Base-by-base conservation (phyloP, 73 alveolate genomes). In the Symbiodinium pilosum region DNA sequence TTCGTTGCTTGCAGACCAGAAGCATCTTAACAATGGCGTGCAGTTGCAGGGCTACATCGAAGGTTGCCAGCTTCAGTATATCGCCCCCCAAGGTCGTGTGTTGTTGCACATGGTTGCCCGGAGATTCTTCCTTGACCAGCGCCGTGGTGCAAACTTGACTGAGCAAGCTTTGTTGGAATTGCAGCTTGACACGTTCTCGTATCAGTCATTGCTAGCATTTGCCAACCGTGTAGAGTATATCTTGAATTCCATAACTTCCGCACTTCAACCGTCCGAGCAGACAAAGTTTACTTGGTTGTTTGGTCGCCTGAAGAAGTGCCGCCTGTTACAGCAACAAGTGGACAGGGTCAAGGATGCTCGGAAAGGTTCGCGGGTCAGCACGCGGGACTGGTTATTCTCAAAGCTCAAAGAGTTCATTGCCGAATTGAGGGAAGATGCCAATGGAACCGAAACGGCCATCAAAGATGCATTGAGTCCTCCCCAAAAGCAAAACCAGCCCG, bases 251-350 rank as follows among this genome's bases (percentile, higher is more conserved):
- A 88, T 64, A 28, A 68, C 95, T 28, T 36, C 71, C 4, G 86
- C 39, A 5, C 36, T 59, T 16, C 86, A 56, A 26, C 95, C 95
- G 32, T 40, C 73, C 1, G 86, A 88, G 86, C 24, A 16, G 69
- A 88, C 95, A 3, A 3, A 24, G 2, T 88, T 36, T 39, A 88
- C 95, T 40, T 88, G 86, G 95, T 41, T 88, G 86, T 56, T 51
- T 40, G 36, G 71, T 1, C 40, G 86, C 24, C 3, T 56, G 71
- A 52, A 87, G 84, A 9, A 32, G 18, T 39, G 41, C 24, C 6
- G 84, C 12, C 26, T 24, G 40, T 54, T 87, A 83, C 85, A 36
- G 69, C 26, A 85, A 12, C 85, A 59, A 16, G 39, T 87, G 32
- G 94, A 54, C 44, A 36, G 85, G 8, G 59, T 87, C 43, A 54